phyloP scores from a whole-genome alignment of 1,284 basidiomycete species.

The Apiotrichum brassicae region DNA sequence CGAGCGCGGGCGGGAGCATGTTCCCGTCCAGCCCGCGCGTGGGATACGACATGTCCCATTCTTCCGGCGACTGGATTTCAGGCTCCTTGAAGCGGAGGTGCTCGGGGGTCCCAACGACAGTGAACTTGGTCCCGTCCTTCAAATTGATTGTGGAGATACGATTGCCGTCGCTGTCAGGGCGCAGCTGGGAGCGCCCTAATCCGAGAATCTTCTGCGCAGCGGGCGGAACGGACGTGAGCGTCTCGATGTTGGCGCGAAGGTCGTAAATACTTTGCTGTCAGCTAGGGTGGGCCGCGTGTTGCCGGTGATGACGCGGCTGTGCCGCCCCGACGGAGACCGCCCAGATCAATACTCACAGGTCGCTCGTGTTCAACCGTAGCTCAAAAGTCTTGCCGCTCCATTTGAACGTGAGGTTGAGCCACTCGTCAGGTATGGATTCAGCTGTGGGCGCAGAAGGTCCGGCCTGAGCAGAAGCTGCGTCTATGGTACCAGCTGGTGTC shows the following conservation, averaged over 20 bases:
- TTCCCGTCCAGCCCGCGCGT: constrained; percentile 49
- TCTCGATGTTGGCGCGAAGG: constrained; percentile 52
- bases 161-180: constrained; percentile 57
- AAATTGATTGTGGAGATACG: constrained; percentile 44
- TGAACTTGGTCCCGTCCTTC: constrained; percentile 65
- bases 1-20: constrained; percentile 58
- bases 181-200: constrained; percentile 64
- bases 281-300: no score
- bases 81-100: constrained; percentile 77
- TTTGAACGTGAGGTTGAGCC: constrained; percentile 9
- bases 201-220: constrained; percentile 78
- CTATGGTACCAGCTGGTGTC: no score
- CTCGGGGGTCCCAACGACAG: constrained; percentile 71
- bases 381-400: constrained; percentile 13
- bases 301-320: no score
- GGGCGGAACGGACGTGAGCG: constrained; percentile 70
- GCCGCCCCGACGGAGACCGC: no score
- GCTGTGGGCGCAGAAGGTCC: no score
- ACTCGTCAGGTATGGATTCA: constrained; percentile 5
- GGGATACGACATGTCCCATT: constrained; percentile 70
- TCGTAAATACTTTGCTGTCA: constrained; percentile 41
- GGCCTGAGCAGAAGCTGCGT: no score
- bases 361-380: constrained; percentile 6
- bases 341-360: constrained; percentile 8
- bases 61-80: constrained; percentile 55